phyloP scores from a whole-genome alignment of 176 grass and related monocot species.

The Dendrocalamus sinicus region DNA sequence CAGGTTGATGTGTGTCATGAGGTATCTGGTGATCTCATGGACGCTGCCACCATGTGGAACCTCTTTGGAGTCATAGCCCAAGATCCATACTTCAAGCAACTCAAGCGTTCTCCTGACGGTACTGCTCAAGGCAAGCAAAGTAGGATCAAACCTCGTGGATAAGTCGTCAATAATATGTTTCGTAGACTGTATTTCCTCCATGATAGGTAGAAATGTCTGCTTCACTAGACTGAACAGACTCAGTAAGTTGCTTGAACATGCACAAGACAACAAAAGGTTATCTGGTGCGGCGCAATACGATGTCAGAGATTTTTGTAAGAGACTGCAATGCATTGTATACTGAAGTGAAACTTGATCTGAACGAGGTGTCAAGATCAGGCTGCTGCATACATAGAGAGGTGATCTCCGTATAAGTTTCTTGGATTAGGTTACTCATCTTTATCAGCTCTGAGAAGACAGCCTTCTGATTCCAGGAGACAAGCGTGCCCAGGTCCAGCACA shows the following conservation, averaged over 20 bases:
- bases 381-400: not conserved
- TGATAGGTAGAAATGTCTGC: not conserved
- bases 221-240: not conserved
- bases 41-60: constrained; percentile 1
- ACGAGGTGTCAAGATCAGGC: not conserved
- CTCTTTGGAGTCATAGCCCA: not conserved
- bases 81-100: not conserved
- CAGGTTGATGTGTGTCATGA: not conserved
- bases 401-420: not conserved
- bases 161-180: not conserved
- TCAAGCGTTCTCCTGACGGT: too few species aligned
- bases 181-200: not conserved
- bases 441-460: not conserved
- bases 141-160: too few species aligned
- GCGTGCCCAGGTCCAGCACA: not conserved
- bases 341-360: not conserved
- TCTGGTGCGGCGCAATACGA: not conserved
- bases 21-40: constrained; percentile 31
- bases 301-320: not conserved
- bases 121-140: too few species aligned
- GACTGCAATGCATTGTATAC: not conserved
- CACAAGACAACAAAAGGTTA: not conserved
- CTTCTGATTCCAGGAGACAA: not conserved
- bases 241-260: not conserved
- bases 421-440: not conserved